Evolutionary conservation across 2,329 filamentous ascomycete species (phyloP).

Genomic region (Fusarium coicis): DNA sequence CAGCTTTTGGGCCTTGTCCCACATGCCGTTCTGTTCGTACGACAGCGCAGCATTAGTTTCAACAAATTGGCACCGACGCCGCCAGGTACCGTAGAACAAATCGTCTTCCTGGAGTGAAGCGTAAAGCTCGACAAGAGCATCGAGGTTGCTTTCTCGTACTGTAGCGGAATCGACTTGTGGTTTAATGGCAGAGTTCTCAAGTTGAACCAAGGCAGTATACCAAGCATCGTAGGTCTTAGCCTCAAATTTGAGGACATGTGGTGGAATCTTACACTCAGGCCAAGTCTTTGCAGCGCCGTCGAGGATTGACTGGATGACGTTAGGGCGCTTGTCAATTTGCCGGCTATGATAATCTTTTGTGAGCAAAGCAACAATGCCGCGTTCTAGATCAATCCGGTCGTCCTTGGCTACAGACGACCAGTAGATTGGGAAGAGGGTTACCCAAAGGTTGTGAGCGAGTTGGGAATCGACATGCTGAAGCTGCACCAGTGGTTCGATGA

Average conservation of each 20-base stretch:
- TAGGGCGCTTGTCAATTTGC: conserved; percentile 93
- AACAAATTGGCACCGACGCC: conserved; percentile 92
- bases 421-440: conserved; percentile 88
- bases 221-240: conserved; percentile 95
- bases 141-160: conserved; percentile 92
- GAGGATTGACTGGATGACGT: conserved; percentile 92
- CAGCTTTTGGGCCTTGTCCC: conserved; percentile 97
- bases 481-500: conserved; percentile 90
- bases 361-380: conserved; percentile 87
- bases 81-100: conserved; percentile 97
- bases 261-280: conserved; percentile 91
- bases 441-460: conserved; percentile 90
- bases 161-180: conserved; percentile 85
- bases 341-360: conserved; percentile 96
- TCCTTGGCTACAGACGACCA: conserved; percentile 91
- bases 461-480: conserved; percentile 89
- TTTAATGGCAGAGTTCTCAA: conserved; percentile 88
- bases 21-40: conserved; percentile 98
- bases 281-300: conserved; percentile 86
- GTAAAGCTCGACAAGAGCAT: conserved; percentile 95
- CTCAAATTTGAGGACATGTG: conserved; percentile 95
- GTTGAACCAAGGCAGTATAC: conserved; percentile 92
- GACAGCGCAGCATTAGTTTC: conserved; percentile 97
- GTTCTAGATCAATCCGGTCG: conserved; percentile 89
- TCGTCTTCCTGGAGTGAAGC: conserved; percentile 93